Evolutionary conservation across 2,329 filamentous ascomycete species (phyloP).

Genomic region (Monosporascus sp.): DNA sequence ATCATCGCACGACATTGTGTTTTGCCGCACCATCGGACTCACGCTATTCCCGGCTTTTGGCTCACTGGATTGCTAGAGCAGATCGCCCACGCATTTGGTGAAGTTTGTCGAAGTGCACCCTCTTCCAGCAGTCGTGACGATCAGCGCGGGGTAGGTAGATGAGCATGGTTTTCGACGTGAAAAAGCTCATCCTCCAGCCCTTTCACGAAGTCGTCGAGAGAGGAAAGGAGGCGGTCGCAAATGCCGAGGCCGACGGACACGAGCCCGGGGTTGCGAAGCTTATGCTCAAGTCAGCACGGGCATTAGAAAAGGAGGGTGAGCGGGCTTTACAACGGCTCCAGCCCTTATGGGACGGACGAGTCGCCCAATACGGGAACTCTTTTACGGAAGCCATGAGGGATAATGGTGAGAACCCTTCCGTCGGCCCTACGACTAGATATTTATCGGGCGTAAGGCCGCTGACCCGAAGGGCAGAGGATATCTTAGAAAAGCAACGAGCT

Average conservation of each 20-base stretch:
- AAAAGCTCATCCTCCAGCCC: conserved; percentile 28
- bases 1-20: no score
- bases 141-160: not conserved
- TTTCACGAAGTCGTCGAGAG: conserved; percentile 35
- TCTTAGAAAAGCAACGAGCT: conserved; percentile 19
- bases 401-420: conserved; percentile 23
- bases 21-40: no score
- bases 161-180: conserved; percentile 21
- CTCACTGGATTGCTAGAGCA: not conserved
- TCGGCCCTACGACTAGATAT: not conserved
- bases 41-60: no score
- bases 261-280: conserved; percentile 17
- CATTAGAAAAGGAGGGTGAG: conserved; percentile 32
- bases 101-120: not conserved
- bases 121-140: not conserved
- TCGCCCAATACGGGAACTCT: conserved; percentile 30
- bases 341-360: conserved; percentile 32
- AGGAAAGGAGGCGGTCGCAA: conserved; percentile 31
- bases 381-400: conserved; percentile 32
- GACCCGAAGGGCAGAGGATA: conserved; percentile 12
- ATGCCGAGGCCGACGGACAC: conserved; percentile 23
- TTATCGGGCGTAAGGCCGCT: conserved; percentile 4
- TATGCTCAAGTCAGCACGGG: conserved; percentile 30
- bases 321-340: conserved; percentile 32
- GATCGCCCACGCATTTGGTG: not conserved